Evolutionary conservation across 352 stramenopile genomes (phyloP), one percentile per base, ranked within the genome.

Genomic region (Phytophthora pluvialis): DNA sequence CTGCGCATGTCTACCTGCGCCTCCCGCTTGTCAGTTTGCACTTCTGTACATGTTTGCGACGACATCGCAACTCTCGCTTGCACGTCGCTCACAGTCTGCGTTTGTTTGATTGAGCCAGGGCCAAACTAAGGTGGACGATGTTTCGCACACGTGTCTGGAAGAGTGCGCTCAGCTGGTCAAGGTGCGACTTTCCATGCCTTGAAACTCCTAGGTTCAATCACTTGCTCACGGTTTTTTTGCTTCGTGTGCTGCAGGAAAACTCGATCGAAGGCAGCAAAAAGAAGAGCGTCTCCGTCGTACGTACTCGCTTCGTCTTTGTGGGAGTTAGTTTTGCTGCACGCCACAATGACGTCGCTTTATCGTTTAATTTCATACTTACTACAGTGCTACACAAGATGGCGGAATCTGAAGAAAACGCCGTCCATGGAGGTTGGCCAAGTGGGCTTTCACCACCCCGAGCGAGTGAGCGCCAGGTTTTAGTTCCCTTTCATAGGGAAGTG

Each of bases 1-100:
- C 95, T 13, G 98, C 98, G 25, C 98, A 99, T 77, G 97, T 99
- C 1, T 99, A 99, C 77, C 78, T 99, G 38, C 87, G 97, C 6
- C 80, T 99, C 57, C 95, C 96, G 4, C 71, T 88, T 72, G 89
- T 94, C 29, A 45, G 57, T 54, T 70, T 18, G 40, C 42, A 42
- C 67, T 33, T 21, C 21, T 21, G 21, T 21, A 67, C 25, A 45
- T 60, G 21, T 29, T 39, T 43, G 9, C 13, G 1, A 35, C 15
- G 31, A 33, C 35, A 25, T 11, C n/a, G 11, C n/a, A 25, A 32
- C 13, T 15, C 18, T 16, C n/a, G 4, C 11, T 38, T 56, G 3
- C 29, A 25, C 43, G 18, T 21, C 44, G 32, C 13, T 58, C 29
- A 49, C 3, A 29, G 4, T 49, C 7, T 57, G 5, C 13, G 6